Conservation (phyloP, 139 green algal genomes). For the Haematococcus sp. region DNA sequence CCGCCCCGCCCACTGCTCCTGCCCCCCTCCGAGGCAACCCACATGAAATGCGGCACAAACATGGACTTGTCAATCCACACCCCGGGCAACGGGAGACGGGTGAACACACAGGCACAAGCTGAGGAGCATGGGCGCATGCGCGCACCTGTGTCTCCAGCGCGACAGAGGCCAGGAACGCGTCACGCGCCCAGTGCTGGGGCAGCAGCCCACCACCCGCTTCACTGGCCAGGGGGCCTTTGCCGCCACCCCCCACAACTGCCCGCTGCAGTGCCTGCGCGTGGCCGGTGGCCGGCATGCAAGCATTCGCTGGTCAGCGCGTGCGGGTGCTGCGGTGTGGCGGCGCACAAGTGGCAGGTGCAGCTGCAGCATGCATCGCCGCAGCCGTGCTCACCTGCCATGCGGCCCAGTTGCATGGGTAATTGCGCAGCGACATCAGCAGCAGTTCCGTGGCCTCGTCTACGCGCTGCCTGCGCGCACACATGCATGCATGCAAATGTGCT, state of each 20-base stretch:
- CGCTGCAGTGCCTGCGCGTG: slow-evolving; percentile 57
- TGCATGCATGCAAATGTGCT: too few species aligned
- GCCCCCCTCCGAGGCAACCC: too few species aligned
- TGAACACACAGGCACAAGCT: not conserved
- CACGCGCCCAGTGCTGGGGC: slow-evolving; percentile 69
- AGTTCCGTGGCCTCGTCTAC: slow-evolving; percentile 31
- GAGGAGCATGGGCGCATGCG: not conserved
- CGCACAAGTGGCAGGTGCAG: not conserved
- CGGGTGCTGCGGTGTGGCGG: too few species aligned
- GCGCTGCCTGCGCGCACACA: slow-evolving; percentile 27
- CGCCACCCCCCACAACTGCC: too few species aligned
- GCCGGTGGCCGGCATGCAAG: too few species aligned
- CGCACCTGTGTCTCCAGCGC: slow-evolving; percentile 82
- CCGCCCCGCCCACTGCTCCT: too few species aligned
- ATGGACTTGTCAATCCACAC: too few species aligned
- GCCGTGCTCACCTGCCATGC: slow-evolving; percentile 75
- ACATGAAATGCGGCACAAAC: too few species aligned
- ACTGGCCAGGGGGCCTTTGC: too few species aligned
- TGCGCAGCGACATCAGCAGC: slow-evolving; percentile 48
- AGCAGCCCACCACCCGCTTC: slow-evolving; percentile 24
- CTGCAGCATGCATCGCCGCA: not conserved
- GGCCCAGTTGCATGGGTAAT: slow-evolving; percentile 89
- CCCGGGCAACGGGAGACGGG: too few species aligned
- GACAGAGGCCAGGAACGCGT: slow-evolving; percentile 75
- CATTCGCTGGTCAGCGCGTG: too few species aligned